phyloP scores from a whole-genome alignment of 2,329 filamentous ascomycete genomes.

The Lachnum nothofagi region DNA sequence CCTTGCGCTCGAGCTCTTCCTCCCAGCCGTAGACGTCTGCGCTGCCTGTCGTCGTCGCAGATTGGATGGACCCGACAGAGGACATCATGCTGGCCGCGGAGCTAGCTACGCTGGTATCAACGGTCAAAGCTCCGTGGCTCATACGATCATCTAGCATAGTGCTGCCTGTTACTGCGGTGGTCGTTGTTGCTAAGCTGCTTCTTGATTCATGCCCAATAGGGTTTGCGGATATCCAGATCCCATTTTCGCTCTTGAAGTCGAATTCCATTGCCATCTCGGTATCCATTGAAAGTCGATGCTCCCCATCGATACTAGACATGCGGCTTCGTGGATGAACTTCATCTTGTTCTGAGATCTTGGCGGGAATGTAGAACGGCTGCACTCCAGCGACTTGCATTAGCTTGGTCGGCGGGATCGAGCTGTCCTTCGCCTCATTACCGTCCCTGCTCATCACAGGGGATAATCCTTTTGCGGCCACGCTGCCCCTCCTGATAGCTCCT shows the following conservation, averaged over 20 bases:
- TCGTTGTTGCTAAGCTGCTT: constrained; percentile 25
- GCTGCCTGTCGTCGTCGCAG: constrained; percentile 30
- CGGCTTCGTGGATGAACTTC: constrained; percentile 12
- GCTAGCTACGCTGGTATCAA: constrained; percentile 29
- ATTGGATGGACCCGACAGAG: constrained; percentile 30
- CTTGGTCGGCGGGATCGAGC: constrained; percentile 10
- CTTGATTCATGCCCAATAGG: constrained; percentile 24
- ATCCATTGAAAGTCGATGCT: constrained; percentile 20
- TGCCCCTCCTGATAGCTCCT: constrained; percentile 28
- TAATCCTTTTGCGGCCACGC: constrained; percentile 31
- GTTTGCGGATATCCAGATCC: constrained; percentile 28
- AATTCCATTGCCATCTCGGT: constrained; percentile 26
- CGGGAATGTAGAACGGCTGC: constrained; percentile 28
- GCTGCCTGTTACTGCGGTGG: constrained; percentile 16
- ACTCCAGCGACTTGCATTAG: constrained; percentile 20
- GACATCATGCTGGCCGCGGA: constrained; percentile 33
- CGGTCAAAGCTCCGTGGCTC: constrained; percentile 17
- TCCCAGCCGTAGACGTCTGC: constrained; percentile 52
- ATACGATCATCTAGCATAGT: constrained; percentile 22
- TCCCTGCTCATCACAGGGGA: constrained; percentile 7
- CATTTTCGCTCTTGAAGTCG: constrained; percentile 26
- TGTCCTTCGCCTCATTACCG: constrained; percentile 9
- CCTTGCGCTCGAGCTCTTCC: constrained; percentile 40
- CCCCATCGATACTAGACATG: neutral
- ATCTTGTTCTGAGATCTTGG: constrained; percentile 28